These are phyloP conservation scores for Collybiopsis luxurians DNA, from an alignment of 768 basidiomycete genomes.

Conservation along the genomic window DNA sequence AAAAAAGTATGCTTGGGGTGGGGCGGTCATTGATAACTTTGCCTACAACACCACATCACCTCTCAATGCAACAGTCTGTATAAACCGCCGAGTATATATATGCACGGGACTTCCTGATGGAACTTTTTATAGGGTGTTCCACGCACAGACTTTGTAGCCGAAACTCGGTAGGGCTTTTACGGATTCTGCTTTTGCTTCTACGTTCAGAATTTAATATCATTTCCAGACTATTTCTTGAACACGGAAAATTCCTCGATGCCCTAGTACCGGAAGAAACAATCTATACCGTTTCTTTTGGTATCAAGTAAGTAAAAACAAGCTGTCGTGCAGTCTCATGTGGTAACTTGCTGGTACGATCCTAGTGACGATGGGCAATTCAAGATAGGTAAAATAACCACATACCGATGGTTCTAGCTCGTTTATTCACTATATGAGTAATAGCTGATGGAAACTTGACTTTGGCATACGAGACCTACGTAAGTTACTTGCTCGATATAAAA, in stretches of 20 bases:
- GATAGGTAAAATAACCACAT: conserved; percentile 13
- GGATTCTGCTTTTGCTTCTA: neutral
- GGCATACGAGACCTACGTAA: conserved; percentile 22
- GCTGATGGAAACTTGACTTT: conserved; percentile 23
- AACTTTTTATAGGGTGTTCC: conserved; percentile 13
- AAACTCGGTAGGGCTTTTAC: conserved; percentile 11
- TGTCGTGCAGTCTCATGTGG: neutral
- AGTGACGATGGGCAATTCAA: conserved; percentile 26
- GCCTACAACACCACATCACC: conserved; percentile 31
- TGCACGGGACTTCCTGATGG: neutral
- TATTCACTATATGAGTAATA: too few relatives aligned
- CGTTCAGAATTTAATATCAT: neutral
- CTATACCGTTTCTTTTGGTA: conserved; percentile 28
- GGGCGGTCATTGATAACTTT: conserved; percentile 30
- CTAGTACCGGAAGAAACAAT: conserved; percentile 25
- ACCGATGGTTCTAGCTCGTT: too few relatives aligned
- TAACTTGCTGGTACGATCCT: neutral
- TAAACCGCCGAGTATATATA: neutral
- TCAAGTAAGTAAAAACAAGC: conserved; percentile 21
- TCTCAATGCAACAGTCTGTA: conserved; percentile 19
- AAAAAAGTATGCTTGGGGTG: conserved; percentile 30
- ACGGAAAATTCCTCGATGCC: conserved; percentile 26
- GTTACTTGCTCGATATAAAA: neutral
- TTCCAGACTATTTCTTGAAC: conserved; percentile 21
- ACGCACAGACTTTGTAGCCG: conserved; percentile 26